Evolutionary conservation across 129 eudicot species (phyloP).

Genomic region (Helichrysum umbraculigerum): DNA sequence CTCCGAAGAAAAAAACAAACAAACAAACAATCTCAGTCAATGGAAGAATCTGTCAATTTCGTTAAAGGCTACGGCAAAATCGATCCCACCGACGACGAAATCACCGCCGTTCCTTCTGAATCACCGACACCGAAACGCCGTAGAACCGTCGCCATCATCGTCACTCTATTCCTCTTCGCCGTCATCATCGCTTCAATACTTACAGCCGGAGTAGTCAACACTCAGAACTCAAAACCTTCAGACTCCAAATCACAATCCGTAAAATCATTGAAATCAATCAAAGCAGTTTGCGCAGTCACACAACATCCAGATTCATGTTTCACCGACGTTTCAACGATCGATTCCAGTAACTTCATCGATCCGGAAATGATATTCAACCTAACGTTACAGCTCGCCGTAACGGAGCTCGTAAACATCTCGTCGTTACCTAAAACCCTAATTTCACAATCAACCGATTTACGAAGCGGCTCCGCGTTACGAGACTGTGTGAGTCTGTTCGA

Average conservation of each 20-base stretch:
- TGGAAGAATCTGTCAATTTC: constrained; percentile 55
- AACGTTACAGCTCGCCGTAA: constrained; percentile 43
- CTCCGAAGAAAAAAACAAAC: background rate
- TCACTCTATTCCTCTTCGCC: background rate
- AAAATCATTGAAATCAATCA: constrained; percentile 39
- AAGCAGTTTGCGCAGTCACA: constrained; percentile 64
- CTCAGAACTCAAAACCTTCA: constrained; percentile 24
- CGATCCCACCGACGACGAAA: background rate
- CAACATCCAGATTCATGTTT: constrained; percentile 59
- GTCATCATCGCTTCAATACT: constrained; percentile 5
- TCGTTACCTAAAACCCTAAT: constrained; percentile 42
- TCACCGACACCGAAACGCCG: constrained; percentile 8
- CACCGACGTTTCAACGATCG: constrained; percentile 43
- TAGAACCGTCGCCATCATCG: constrained; percentile 3
- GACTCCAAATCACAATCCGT: constrained; percentile 15
- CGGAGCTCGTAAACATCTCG: constrained; percentile 42
- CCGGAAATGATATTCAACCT: constrained; percentile 54
- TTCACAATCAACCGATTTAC: constrained; percentile 36
- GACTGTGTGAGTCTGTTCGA: constrained; percentile 66
- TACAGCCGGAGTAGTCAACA: background rate
- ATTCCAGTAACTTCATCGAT: constrained; percentile 22
- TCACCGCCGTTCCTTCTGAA: background rate
- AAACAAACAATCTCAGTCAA: constrained; percentile 3
- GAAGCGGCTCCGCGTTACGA: constrained; percentile 47
- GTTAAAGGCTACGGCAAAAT: constrained; percentile 59